These are phyloP conservation scores for Polytolypa hystricis DNA, from an alignment of 2,329 filamentous ascomycete genomes.

Conservation along the genomic window DNA sequence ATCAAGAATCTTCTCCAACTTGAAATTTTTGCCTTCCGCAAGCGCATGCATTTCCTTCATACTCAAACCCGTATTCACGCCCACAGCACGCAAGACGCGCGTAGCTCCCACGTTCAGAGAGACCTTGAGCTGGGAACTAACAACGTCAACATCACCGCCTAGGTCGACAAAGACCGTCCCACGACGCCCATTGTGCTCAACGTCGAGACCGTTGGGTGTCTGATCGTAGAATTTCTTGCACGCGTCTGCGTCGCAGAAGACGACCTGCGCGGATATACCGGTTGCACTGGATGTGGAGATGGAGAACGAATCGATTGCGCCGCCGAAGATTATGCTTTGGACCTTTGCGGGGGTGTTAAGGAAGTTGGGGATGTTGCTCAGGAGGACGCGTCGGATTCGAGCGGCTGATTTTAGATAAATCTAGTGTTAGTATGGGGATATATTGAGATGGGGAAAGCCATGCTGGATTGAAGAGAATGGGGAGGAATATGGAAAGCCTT, in stretches of 20 bases:
- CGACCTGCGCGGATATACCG: conserved; percentile 20
- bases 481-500: conserved; percentile 6
- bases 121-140: conserved; percentile 31
- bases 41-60: conserved; percentile 28
- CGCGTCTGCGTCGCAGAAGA: conserved; percentile 25
- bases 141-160: conserved; percentile 27
- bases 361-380: conserved; percentile 25
- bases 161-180: conserved; percentile 27
- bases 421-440: no score
- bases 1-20: conserved; percentile 36
- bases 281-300: conserved; percentile 10
- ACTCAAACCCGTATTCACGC: conserved; percentile 30
- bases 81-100: conserved; percentile 36
- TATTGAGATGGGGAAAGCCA: neutral
- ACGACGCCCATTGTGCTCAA: conserved; percentile 20
- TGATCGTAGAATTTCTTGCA: conserved; percentile 26
- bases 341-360: conserved; percentile 22
- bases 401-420: no score
- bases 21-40: conserved; percentile 29
- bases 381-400: conserved; percentile 20
- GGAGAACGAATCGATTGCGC: conserved; percentile 25
- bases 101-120: conserved; percentile 32
- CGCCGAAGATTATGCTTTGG: conserved; percentile 29
- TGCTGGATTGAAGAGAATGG: conserved; percentile 2
- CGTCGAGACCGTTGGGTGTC: conserved; percentile 27